These are phyloP conservation scores for Patellifolia procumbens DNA, from an alignment of 179 eudicot species.

Conservation along the genomic window DNA sequence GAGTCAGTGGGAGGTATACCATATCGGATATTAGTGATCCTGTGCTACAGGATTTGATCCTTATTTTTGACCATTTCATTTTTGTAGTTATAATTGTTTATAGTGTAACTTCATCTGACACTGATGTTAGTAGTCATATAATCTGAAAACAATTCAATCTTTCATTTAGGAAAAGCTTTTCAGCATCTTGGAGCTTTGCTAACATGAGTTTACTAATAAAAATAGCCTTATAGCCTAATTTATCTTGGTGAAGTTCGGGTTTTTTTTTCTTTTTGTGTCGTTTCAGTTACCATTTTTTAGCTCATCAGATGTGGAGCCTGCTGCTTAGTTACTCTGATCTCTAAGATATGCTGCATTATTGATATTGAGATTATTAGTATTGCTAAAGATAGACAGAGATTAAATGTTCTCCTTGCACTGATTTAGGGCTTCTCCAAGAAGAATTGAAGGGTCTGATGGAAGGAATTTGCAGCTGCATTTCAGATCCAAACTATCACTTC, in stretches of 20 bases:
- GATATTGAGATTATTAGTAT: neutral
- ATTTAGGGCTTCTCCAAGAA: constrained; percentile 76
- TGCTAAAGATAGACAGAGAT: neutral
- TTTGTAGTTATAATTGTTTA: neutral
- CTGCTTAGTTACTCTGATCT: neutral
- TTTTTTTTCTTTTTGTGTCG: neutral
- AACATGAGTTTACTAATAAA: neutral
- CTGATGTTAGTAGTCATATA: constrained; percentile 1
- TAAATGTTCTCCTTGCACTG: constrained; percentile 6
- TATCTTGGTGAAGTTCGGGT: neutral
- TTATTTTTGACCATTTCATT: neutral
- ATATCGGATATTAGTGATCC: constrained; percentile 4
- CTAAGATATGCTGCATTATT: neutral
- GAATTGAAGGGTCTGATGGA: constrained; percentile 92
- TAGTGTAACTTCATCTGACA: neutral
- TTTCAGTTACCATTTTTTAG: neutral
- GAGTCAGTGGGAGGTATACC: constrained; percentile 71
- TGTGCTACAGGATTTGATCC: neutral
- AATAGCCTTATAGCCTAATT: neutral
- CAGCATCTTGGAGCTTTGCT: neutral
- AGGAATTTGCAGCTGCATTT: constrained; percentile 84
- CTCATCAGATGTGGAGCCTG: neutral
- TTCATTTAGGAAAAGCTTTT: neutral
- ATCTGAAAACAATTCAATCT: neutral
- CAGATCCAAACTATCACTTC: constrained; percentile 76